Evolutionary conservation across 2,329 filamentous ascomycete genomes (phyloP).

Genomic region (Fusarium musae): DNA sequence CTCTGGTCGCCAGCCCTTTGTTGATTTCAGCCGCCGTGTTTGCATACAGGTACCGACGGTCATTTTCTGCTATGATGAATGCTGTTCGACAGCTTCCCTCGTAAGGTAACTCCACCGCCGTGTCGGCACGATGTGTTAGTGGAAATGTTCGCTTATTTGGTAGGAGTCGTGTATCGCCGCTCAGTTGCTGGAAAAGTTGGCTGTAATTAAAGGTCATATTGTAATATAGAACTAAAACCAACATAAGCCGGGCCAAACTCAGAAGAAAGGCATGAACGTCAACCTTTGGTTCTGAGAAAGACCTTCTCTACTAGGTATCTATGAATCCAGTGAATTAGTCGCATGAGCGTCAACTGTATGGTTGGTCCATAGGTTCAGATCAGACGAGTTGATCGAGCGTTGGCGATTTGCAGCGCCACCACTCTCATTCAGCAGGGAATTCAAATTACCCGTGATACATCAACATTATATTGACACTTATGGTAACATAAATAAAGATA

Average conservation of each 20-base stretch:
- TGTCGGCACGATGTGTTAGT: not conserved
- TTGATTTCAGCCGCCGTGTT: conserved; percentile 40
- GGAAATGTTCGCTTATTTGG: not conserved
- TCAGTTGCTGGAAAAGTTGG: conserved; percentile 8
- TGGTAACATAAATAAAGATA: no score
- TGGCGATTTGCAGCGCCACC: not conserved
- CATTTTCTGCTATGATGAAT: conserved; percentile 34
- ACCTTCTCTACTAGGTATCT: not conserved
- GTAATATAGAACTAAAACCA: conserved; percentile 18
- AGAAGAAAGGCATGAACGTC: not conserved
- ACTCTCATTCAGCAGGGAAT: not conserved
- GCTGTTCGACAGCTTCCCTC: conserved; percentile 26
- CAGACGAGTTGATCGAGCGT: not conserved
- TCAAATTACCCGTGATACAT: not conserved
- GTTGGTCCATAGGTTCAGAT: not conserved
- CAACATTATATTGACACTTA: not conserved
- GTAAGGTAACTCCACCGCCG: not conserved
- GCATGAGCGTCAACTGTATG: not conserved
- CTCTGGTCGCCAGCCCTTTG: conserved; percentile 49
- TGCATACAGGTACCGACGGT: conserved; percentile 44
- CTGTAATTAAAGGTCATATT: not conserved
- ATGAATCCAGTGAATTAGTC: not conserved
- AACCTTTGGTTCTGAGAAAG: not conserved
- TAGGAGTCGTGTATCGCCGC: not conserved
- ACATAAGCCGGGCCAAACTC: not conserved